These are phyloP conservation scores for Debaryomyces psychrophilus DNA, from an alignment of 1,139 yeast species.

Conservation along the genomic window DNA sequence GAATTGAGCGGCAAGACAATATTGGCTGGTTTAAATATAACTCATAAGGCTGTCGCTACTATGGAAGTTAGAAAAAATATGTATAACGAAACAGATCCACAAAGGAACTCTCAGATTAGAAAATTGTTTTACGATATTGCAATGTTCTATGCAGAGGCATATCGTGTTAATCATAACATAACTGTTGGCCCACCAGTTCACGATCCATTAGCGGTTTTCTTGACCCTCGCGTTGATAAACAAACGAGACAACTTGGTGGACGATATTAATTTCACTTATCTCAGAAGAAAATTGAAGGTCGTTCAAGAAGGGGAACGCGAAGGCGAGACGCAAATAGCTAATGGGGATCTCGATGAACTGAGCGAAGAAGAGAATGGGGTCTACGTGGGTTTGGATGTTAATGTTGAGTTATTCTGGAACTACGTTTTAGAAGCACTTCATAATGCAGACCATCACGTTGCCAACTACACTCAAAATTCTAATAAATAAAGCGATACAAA, in stretches of 20 bases:
- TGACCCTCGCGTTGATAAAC: constrained; percentile 51
- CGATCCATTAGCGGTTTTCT: constrained; percentile 75
- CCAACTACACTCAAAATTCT: not conserved
- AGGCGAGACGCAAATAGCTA: constrained; percentile 40
- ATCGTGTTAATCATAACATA: constrained; percentile 48
- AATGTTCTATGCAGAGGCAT: constrained; percentile 54
- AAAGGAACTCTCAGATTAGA: constrained; percentile 43
- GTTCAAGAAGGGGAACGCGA: constrained; percentile 31
- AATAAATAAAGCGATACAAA: not conserved
- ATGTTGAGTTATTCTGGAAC: constrained; percentile 57
- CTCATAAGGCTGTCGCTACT: constrained; percentile 70
- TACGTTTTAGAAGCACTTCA: constrained; percentile 46
- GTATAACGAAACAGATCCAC: constrained; percentile 21
- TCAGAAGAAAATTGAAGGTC: constrained; percentile 31
- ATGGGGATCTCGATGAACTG: constrained; percentile 29
- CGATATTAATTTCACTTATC: constrained; percentile 34
- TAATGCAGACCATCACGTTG: constrained; percentile 18
- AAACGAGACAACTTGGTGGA: constrained; percentile 29
- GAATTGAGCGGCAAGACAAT: constrained; percentile 52
- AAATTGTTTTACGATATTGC: constrained; percentile 59
- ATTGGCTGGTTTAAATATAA: constrained; percentile 68
- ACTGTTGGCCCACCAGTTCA: constrained; percentile 75
- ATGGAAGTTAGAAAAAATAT: constrained; percentile 38
- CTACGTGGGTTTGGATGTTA: constrained; percentile 47
- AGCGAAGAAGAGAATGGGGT: constrained; percentile 40